Conservation (phyloP, 2,329 filamentous ascomycete species). For the Colletotrichum sp. region DNA sequence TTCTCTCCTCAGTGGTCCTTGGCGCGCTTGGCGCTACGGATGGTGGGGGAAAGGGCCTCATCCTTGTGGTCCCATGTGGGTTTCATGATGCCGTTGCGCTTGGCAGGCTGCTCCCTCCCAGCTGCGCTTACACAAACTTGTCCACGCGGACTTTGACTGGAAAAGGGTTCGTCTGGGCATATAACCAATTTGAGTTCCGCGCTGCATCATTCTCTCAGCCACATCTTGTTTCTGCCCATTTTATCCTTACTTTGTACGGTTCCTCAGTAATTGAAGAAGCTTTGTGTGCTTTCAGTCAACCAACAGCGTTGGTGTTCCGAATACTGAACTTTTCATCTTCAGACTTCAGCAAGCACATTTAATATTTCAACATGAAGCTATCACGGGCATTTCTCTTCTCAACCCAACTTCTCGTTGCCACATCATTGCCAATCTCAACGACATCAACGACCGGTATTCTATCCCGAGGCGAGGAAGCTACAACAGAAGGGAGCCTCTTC, state of each 20-base stretch:
- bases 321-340: too few relatives aligned
- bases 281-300: fast-evolving
- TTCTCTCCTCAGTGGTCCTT: background rate
- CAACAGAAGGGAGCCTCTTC: too few relatives aligned
- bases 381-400: background rate
- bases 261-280: fast-evolving
- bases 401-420: background rate
- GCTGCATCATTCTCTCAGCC: background rate
- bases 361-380: background rate
- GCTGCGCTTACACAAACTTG: background rate
- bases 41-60: background rate
- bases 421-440: background rate
- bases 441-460: background rate
- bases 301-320: background rate
- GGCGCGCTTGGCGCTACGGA: conserved; percentile 16
- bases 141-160: background rate
- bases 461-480: background rate
- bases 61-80: conserved; percentile 14
- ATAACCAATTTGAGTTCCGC: background rate
- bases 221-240: background rate
- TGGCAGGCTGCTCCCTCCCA: background rate
- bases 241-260: background rate
- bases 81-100: conserved; percentile 12
- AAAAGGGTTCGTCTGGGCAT: background rate
- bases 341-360: background rate